Evolutionary conservation across 2,329 filamentous ascomycete species (phyloP), one percentile per base, ranked within the genome.

Genomic region (Ophiostoma montium): DNA sequence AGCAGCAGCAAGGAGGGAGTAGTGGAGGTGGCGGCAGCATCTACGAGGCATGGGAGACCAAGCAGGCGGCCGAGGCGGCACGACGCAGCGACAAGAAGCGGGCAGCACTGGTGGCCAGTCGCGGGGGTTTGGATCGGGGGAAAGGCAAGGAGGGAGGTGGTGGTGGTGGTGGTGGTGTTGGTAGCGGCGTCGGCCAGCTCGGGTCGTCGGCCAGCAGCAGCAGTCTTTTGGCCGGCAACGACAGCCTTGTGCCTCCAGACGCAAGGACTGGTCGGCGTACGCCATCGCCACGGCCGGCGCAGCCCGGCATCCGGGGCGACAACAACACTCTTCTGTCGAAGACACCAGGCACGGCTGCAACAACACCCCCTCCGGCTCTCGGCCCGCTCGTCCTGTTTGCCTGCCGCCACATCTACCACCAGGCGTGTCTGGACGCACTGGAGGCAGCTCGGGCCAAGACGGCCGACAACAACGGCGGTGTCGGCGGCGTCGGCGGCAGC

Each of bases 21-120:
- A 19, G 2, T n/a, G n/a, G n/a, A n/a, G 23, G 23, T 27, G 42
- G 21, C 36, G 19, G 35, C 10, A 75, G 79, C 35, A 75, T 94
- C 1, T 95, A 87, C 70, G 80, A 85, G 46, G 81, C 81, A 1
- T 96, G 87, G 88, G 80, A 92, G 62, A 72, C 75, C 49, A 76
- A 69, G 55, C 71, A 76, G 56, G 65, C 65, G 1, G 57, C 63
- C 1, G 74, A 77, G 48, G 67, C 70, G 13, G 59, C 59, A 55
- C 70, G 64, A 51, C 68, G 70, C 58, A 66, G 63, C 23, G 54
- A 53, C 16, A 46, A 47, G 33, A 50, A 54, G 42, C 51, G 54
- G 12, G 39, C 49, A 13, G 19, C 35, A n/a, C 23, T 45, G 13
- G 33, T 47, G 19, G 53, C 55, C 16, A 48, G 53, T 32, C 51